These are phyloP conservation scores for Fusarium brevicatenulatum DNA, from an alignment of 2,329 filamentous ascomycete species.

Conservation along the genomic window DNA sequence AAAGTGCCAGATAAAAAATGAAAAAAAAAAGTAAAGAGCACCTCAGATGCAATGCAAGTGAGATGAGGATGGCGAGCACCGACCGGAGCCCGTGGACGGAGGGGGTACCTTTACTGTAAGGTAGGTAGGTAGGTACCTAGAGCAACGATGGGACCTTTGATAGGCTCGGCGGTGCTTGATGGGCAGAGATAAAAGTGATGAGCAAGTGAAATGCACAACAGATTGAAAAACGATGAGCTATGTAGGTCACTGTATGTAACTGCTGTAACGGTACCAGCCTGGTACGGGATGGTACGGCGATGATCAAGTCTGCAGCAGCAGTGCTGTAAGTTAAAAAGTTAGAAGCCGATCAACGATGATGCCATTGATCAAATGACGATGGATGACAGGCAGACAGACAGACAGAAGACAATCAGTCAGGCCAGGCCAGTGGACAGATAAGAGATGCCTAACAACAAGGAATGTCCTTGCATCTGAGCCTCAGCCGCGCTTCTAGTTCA, in stretches of 20 bases:
- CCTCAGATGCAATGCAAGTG: constrained; percentile 27
- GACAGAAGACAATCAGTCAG: constrained; percentile 12
- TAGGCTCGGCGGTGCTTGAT: constrained; percentile 19
- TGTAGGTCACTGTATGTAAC: constrained; percentile 5
- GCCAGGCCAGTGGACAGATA: constrained; percentile 5
- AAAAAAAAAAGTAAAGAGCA: constrained; percentile 12
- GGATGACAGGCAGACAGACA: constrained; percentile 18
- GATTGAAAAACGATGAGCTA: constrained; percentile 1
- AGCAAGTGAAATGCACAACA: constrained; percentile 18
- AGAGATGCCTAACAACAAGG: constrained; percentile 23
- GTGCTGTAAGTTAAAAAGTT: constrained; percentile 3
- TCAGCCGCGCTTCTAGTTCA: constrained; percentile 28
- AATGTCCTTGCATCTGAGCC: constrained; percentile 32
- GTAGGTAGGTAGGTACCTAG: background rate
- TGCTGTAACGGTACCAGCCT: constrained; percentile 18
- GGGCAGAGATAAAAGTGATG: background rate
- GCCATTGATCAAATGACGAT: constrained; percentile 22
- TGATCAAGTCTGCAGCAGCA: constrained; percentile 10
- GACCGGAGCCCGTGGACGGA: constrained; percentile 8
- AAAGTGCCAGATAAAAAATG: constrained; percentile 5
- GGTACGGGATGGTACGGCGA: constrained; percentile 27
- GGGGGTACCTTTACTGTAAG: constrained; percentile 3
- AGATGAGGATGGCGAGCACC: constrained; percentile 28
- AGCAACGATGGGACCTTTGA: constrained; percentile 3
- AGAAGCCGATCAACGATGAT: constrained; percentile 15